These are phyloP conservation scores for Penicillium maclennaniae DNA, from an alignment of 495 filamentous ascomycete species.

Conservation along the genomic window DNA sequence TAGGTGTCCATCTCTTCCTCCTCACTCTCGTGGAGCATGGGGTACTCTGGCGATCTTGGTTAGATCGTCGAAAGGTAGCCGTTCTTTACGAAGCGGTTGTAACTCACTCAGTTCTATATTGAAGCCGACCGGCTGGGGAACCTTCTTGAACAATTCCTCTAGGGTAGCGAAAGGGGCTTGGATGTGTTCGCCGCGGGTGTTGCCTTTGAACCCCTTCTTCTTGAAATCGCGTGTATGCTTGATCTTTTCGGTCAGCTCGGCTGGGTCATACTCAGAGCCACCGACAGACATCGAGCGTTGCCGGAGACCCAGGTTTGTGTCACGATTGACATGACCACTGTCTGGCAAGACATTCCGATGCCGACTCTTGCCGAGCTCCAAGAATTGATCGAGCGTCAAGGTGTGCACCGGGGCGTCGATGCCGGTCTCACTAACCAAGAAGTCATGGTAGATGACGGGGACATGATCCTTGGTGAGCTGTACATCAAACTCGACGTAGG, in stretches of 20 bases:
- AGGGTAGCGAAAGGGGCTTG: conserved; percentile 93
- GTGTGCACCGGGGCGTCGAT: conserved; percentile 97
- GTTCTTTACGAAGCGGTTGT: conserved; percentile 14
- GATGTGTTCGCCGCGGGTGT: conserved; percentile 88
- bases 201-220: conserved; percentile 90
- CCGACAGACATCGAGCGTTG: conserved; percentile 57
- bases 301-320: conserved; percentile 23
- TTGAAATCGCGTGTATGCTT: conserved; percentile 96
- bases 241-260: conserved; percentile 84
- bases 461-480: conserved; percentile 98
- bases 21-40: conserved; percentile 91
- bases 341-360: conserved; percentile 15
- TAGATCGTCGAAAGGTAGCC: conserved; percentile 29
- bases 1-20: conserved; percentile 97
- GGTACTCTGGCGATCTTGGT: conserved; percentile 62
- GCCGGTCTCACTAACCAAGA: conserved; percentile 95
- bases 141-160: conserved; percentile 83
- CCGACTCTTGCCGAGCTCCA: conserved; percentile 65
- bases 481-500: conserved; percentile 92
- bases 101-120: conserved; percentile 91
- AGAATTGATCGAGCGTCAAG: conserved; percentile 86
- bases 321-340: conserved; percentile 14
- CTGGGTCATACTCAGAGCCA: conserved; percentile 45
- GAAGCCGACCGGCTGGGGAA: conserved; percentile 81
- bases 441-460: conserved; percentile 98